These are phyloP conservation scores for Chrysopogon serrulatus DNA, from an alignment of 176 grass and related monocot genomes.

Conservation along the genomic window DNA sequence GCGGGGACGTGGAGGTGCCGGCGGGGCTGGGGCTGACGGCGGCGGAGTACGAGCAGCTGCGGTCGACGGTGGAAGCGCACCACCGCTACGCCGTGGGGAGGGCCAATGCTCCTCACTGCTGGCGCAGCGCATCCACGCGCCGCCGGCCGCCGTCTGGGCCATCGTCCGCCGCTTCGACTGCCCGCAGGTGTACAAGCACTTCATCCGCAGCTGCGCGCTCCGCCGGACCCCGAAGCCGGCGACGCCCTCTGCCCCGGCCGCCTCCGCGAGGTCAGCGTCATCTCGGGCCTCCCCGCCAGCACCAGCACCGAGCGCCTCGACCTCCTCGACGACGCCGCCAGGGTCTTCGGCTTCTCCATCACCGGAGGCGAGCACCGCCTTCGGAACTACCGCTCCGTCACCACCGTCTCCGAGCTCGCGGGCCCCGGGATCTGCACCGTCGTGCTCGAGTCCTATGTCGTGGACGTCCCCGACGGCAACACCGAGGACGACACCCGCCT, in stretches of 20 bases:
- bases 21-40: constrained; percentile 50
- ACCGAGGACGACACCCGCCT: constrained; percentile 90
- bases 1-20: not conserved
- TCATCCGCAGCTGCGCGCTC: constrained; percentile 85
- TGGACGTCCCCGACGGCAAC: constrained; percentile 89
- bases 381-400: constrained; percentile 72
- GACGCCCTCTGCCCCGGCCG: constrained; percentile 59
- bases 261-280: constrained; percentile 77
- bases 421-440: constrained; percentile 67
- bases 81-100: constrained; percentile 58
- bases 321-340: constrained; percentile 60
- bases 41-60: constrained; percentile 52
- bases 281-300: constrained; percentile 86
- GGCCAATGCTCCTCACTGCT: constrained; percentile 83
- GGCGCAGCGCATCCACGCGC: constrained; percentile 72
- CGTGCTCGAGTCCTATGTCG: constrained; percentile 90
- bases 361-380: constrained; percentile 87
- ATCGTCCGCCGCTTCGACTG: constrained; percentile 82
- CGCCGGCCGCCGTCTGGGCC: constrained; percentile 68
- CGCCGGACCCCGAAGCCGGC: constrained; percentile 43
- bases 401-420: constrained; percentile 62
- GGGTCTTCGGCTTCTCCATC: constrained; percentile 77
- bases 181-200: constrained; percentile 99
- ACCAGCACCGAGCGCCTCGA: constrained; percentile 94
- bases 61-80: constrained; percentile 53